Evolutionary conservation across 176 grass and related monocot species (phyloP).

Genomic region (Dendrocalamus sinicus): DNA sequence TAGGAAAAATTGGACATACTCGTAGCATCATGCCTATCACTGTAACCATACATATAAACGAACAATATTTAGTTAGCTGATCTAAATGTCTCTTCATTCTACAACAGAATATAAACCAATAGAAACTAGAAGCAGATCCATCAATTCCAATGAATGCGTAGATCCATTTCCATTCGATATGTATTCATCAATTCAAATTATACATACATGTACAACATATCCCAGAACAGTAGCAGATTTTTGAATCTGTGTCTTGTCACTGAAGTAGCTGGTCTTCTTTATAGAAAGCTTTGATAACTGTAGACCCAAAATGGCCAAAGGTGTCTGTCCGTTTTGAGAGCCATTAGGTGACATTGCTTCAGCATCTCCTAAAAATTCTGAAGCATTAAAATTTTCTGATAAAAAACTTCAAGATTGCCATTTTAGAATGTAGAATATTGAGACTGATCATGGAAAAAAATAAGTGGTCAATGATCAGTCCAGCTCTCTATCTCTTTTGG

Average conservation of each 20-base stretch:
- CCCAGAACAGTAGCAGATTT: slow-evolving; percentile 72
- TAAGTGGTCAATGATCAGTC: neutral
- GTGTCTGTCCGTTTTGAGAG: slow-evolving; percentile 48
- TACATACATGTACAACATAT: slow-evolving; percentile 87
- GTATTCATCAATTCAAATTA: slow-evolving; percentile 37
- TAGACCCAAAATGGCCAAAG: slow-evolving; percentile 70
- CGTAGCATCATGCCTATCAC: neutral
- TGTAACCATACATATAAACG: neutral
- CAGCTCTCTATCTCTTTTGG: neutral
- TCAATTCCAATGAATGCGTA: slow-evolving; percentile 1
- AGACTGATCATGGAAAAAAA: neutral
- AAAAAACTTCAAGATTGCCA: neutral
- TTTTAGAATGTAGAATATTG: neutral
- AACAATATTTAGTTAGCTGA: neutral
- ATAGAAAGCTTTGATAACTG: slow-evolving; percentile 60
- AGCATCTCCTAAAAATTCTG: slow-evolving; percentile 55
- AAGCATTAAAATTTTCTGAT: slow-evolving; percentile 38
- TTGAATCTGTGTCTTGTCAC: slow-evolving; percentile 80
- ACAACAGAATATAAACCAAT: neutral
- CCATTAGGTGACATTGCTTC: slow-evolving; percentile 47
- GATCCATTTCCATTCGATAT: neutral
- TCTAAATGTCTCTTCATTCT: slow-evolving; percentile 25
- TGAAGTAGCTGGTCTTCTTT: slow-evolving; percentile 75
- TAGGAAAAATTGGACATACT: neutral
- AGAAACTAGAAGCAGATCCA: neutral